Conservation (phyloP, 345 rosid species). For the Rhizophora apiculata region DNA sequence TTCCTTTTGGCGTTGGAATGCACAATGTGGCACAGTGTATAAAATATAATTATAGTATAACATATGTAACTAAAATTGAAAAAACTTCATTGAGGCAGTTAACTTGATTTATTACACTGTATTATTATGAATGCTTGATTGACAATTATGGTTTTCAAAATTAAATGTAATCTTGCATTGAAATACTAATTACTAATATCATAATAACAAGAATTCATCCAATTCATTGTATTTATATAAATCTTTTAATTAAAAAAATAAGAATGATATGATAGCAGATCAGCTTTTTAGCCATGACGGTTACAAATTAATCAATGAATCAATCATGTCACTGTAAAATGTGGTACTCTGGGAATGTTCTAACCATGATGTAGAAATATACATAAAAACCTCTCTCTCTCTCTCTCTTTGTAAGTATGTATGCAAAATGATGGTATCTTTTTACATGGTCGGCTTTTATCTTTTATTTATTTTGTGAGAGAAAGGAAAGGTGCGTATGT, state of each 20-base stretch:
- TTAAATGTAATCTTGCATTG: too few relatives aligned
- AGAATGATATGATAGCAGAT: neutral
- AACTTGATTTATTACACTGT: too few relatives aligned
- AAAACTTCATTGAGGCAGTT: neutral
- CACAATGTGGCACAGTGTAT: neutral
- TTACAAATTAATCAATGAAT: conserved; percentile 38
- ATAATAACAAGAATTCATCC: too few relatives aligned
- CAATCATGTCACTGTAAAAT: conserved; percentile 47
- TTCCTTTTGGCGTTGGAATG: neutral
- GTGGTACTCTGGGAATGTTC: conserved; percentile 24
- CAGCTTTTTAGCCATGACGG: conserved; percentile 34
- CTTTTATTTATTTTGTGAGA: conserved; percentile 26
- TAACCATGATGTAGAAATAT: conserved; percentile 19
- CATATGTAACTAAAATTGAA: neutral
- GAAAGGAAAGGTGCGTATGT: conserved; percentile 12
- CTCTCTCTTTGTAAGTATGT: neutral
- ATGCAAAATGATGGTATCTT: conserved; percentile 18
- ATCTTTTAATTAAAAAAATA: neutral
- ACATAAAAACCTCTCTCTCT: neutral
- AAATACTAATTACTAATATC: too few relatives aligned
- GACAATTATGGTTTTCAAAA: too few relatives aligned
- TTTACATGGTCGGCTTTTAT: conserved; percentile 8
- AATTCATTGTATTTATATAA: too few relatives aligned
- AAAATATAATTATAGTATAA: too few relatives aligned
- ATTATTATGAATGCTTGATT: too few relatives aligned